A percentile compares a stretch with the other conserved stretches of the same genome.
Evolutionary conservation across 164 flowering plant genomes (phyloP).

Genomic region (Stephania yunnanensis): DNA sequence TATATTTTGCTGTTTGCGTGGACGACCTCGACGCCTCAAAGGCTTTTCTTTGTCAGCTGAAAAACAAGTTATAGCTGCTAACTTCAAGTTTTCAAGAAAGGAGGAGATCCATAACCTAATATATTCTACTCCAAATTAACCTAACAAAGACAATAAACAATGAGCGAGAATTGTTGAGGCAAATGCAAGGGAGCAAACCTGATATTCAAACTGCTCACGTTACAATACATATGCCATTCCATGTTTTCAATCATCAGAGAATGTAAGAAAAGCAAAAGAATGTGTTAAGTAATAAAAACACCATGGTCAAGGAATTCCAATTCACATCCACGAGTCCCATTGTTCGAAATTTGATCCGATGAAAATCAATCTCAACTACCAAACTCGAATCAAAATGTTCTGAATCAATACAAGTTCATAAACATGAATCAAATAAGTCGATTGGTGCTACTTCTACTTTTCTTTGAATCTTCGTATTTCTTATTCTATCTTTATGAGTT

Average conservation of each 20-base stretch:
- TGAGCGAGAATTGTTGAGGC: not conserved
- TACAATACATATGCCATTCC: not conserved
- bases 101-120: not conserved
- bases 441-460: no score
- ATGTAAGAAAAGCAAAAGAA: not conserved
- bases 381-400: no score
- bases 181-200: not conserved
- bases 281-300: not conserved
- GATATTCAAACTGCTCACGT: not conserved
- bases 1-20: constrained; percentile 53
- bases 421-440: no score
- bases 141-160: not conserved
- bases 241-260: not conserved
- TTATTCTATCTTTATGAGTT: no score
- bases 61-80: constrained; percentile 5
- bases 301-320: no score
- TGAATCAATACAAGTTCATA: no score
- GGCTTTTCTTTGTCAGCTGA: constrained; percentile 73
- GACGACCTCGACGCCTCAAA: constrained; percentile 68
- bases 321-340: no score
- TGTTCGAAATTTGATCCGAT: no score
- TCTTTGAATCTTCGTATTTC: no score
- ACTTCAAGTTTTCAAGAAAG: not conserved
- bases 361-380: no score
- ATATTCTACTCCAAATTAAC: not conserved